Conservation (phyloP, 192 early-diverging fungal genomes). For the Coemansia sp. region DNA sequence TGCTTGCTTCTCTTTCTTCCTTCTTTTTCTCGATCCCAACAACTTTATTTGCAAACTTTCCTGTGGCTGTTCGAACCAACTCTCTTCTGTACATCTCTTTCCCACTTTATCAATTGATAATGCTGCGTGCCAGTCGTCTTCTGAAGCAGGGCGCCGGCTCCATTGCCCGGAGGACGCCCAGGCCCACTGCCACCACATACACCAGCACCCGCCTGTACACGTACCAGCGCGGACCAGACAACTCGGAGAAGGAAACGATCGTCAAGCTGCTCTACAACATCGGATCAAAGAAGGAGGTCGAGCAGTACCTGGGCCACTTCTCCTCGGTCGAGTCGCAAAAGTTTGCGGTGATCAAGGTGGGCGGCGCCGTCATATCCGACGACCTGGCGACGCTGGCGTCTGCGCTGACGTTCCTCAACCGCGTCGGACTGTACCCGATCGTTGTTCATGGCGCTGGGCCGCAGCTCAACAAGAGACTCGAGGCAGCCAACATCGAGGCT, state of each 20-base stretch:
- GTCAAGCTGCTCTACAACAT: constrained; percentile 94
- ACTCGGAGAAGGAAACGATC: constrained; percentile 76
- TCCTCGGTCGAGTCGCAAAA: constrained; percentile 98
- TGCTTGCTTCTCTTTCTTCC: background rate
- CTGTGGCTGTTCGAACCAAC: too few species aligned
- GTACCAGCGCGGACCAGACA: constrained; percentile 35
- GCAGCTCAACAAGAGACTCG: constrained; percentile 88
- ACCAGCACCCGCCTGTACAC: constrained; percentile 19
- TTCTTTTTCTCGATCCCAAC: background rate
- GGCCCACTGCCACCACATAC: background rate
- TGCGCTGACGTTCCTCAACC: constrained; percentile 93
- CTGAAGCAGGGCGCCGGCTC: constrained; percentile 34
- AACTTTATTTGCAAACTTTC: too few species aligned
- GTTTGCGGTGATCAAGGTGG: constrained; percentile 99
- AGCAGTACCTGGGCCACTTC: constrained; percentile 97
- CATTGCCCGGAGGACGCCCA: constrained; percentile 26
- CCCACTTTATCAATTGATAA: constrained; percentile 7
- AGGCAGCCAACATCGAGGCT: constrained; percentile 93
- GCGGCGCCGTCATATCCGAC: constrained; percentile 93
- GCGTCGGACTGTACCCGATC: constrained; percentile 97
- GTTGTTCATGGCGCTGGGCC: constrained; percentile 98
- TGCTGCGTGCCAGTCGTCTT: constrained; percentile 45
- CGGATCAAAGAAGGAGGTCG: constrained; percentile 97
- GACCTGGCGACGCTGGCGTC: constrained; percentile 93
- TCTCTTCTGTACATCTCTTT: constrained; percentile 1